These are phyloP conservation scores for Candida suzukii DNA, from an alignment of 805 yeast species.

Conservation along the genomic window DNA sequence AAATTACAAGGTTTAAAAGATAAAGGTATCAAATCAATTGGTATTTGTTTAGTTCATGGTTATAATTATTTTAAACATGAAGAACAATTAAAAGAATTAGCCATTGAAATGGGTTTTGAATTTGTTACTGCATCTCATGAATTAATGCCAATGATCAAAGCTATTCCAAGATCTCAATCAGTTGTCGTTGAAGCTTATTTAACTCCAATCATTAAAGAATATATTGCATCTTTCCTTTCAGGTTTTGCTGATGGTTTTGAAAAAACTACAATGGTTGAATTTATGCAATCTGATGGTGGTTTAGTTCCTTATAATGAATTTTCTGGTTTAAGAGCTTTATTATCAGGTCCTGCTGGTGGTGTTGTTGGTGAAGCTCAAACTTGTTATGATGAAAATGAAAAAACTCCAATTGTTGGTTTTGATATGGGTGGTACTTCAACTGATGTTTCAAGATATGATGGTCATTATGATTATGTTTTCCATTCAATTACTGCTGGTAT, in stretches of 20 bases:
- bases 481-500: constrained; percentile 27
- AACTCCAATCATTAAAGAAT: constrained; percentile 35
- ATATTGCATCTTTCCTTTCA: constrained; percentile 28
- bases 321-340: constrained; percentile 44
- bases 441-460: constrained; percentile 28
- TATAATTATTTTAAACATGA: constrained; percentile 32
- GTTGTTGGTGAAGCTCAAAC: constrained; percentile 52
- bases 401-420: constrained; percentile 23
- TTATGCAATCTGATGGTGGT: constrained; percentile 58
- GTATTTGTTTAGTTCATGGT: constrained; percentile 30
- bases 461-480: constrained; percentile 23
- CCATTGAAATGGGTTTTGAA: constrained; percentile 43
- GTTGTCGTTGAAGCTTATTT: constrained; percentile 35
- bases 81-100: constrained; percentile 24
- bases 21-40: constrained; percentile 25
- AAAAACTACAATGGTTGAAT: constrained; percentile 31
- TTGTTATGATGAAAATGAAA: constrained; percentile 31
- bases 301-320: constrained; percentile 44
- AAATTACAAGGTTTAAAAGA: constrained; percentile 17
- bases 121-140: constrained; percentile 28
- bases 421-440: constrained; percentile 34
- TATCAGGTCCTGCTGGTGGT: constrained; percentile 60
- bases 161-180: constrained; percentile 34
- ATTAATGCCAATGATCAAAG: constrained; percentile 29
- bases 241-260: constrained; percentile 27